Conservation (phyloP, 805 yeast species). For the Candida morakotiae region DNA sequence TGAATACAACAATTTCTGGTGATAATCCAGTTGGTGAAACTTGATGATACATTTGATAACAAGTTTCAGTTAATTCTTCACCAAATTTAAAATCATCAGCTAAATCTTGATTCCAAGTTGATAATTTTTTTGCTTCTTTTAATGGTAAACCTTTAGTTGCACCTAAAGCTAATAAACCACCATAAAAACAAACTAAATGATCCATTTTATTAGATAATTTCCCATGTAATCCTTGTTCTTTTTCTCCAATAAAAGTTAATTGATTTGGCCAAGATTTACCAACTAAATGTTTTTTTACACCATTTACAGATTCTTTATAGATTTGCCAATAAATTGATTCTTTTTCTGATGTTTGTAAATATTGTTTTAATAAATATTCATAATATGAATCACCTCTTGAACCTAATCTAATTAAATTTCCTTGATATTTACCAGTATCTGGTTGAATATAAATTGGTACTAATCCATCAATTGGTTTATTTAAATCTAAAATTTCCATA, state of each 20-base stretch:
- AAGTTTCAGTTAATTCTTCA: conserved; percentile 70
- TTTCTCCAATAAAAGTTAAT: conserved; percentile 72
- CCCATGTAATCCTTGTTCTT: conserved; percentile 62
- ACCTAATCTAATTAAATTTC: conserved; percentile 70
- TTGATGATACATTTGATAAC: conserved; percentile 80
- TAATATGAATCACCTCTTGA: conserved; percentile 93
- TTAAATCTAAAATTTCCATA: conserved; percentile 64
- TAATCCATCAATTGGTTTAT: conserved; percentile 65
- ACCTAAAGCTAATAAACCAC: conserved; percentile 84
- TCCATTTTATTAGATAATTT: conserved; percentile 75
- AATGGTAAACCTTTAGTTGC: conserved; percentile 73
- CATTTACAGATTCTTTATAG: conserved; percentile 74
- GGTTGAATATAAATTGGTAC: conserved; percentile 81
- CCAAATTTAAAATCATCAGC: conserved; percentile 68
- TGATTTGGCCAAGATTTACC: conserved; percentile 57
- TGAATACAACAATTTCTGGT: conserved; percentile 88
- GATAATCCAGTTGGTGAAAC: conserved; percentile 65
- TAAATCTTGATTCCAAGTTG: conserved; percentile 54
- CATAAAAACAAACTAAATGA: conserved; percentile 87
- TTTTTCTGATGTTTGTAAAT: conserved; percentile 65
- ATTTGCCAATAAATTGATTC: conserved; percentile 62
- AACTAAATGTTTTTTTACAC: conserved; percentile 67
- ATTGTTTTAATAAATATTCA: conserved; percentile 83
- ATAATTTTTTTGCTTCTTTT: conserved; percentile 48
- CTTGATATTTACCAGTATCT: conserved; percentile 65